These are phyloP conservation scores for Chaetomium sp. DNA, from an alignment of 2,329 filamentous ascomycete genomes.

Conservation along the genomic window DNA sequence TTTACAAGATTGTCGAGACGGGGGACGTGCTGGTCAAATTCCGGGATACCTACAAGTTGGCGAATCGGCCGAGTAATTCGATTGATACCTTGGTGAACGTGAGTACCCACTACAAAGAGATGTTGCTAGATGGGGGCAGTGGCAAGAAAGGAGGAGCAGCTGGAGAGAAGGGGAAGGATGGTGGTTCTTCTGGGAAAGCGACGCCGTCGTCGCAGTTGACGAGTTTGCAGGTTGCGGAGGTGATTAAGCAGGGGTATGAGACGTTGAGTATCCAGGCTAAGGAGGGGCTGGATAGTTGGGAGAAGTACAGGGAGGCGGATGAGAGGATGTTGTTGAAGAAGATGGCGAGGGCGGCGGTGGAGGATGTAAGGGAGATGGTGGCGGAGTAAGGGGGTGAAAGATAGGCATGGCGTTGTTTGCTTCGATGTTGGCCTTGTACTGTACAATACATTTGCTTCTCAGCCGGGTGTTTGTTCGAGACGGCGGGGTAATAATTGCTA, in stretches of 20 bases:
- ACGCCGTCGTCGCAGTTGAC: constrained; percentile 62
- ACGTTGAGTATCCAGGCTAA: constrained; percentile 85
- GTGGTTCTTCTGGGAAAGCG: constrained; percentile 29
- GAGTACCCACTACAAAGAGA: constrained; percentile 76
- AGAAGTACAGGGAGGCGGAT: constrained; percentile 79
- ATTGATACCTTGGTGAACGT: constrained; percentile 82
- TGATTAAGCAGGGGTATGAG: constrained; percentile 96
- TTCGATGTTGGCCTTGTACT: too few species aligned
- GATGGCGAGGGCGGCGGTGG: constrained; percentile 71
- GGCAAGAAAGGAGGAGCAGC: constrained; percentile 32
- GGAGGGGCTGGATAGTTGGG: constrained; percentile 81
- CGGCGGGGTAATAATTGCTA: too few species aligned
- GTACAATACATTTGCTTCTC: too few species aligned
- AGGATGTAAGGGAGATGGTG: constrained; percentile 47
- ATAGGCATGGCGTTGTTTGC: neutral
- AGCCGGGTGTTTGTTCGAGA: too few species aligned
- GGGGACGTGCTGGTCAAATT: constrained; percentile 79
- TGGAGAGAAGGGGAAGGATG: constrained; percentile 32
- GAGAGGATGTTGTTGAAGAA: constrained; percentile 81
- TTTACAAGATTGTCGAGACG: constrained; percentile 95
- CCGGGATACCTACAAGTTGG: constrained; percentile 64
- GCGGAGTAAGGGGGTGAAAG: constrained; percentile 28
- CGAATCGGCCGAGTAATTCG: constrained; percentile 55
- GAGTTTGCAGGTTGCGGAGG: constrained; percentile 74
- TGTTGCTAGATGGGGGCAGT: constrained; percentile 54